Evolutionary conservation across 179 eudicot species (phyloP).

Genomic region (Drosera spatulata): DNA sequence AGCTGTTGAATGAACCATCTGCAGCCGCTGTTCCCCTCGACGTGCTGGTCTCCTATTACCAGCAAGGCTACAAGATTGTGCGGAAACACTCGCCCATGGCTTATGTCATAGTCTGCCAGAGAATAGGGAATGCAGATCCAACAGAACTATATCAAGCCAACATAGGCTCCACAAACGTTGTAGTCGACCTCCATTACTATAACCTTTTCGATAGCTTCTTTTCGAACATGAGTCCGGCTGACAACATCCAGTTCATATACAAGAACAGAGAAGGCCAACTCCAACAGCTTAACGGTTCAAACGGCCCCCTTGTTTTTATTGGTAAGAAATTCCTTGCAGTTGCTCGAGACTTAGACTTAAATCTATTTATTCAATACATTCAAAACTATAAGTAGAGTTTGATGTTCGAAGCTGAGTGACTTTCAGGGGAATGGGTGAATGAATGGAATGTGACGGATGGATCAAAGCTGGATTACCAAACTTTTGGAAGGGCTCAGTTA

Average conservation of each 20-base stretch:
- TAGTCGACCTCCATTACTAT: constrained; percentile 69
- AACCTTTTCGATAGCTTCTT: constrained; percentile 53
- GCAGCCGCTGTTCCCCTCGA: constrained; percentile 45
- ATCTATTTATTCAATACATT: too few species aligned
- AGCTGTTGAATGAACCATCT: constrained; percentile 69
- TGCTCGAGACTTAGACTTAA: too few species aligned
- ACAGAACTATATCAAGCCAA: constrained; percentile 59
- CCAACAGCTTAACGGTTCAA: constrained; percentile 42
- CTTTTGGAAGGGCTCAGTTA: constrained; percentile 53
- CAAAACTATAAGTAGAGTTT: too few species aligned
- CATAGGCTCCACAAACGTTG: constrained; percentile 36
- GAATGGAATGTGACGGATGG: too few species aligned
- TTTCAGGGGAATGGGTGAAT: constrained; percentile 7
- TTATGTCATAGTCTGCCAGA: constrained; percentile 63
- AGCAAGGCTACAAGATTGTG: constrained; percentile 49
- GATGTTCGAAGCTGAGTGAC: not conserved
- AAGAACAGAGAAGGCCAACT: constrained; percentile 54
- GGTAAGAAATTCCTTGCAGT: constrained; percentile 18
- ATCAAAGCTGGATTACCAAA: constrained; percentile 44
- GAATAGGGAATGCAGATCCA: constrained; percentile 75
- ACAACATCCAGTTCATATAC: constrained; percentile 52
- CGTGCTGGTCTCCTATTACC: constrained; percentile 45
- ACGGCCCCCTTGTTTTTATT: constrained; percentile 61
- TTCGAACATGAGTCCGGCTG: constrained; percentile 34
- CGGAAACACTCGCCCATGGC: constrained; percentile 57